Conservation (phyloP, 257 asterid genomes). For the Forsythia suspensa region DNA sequence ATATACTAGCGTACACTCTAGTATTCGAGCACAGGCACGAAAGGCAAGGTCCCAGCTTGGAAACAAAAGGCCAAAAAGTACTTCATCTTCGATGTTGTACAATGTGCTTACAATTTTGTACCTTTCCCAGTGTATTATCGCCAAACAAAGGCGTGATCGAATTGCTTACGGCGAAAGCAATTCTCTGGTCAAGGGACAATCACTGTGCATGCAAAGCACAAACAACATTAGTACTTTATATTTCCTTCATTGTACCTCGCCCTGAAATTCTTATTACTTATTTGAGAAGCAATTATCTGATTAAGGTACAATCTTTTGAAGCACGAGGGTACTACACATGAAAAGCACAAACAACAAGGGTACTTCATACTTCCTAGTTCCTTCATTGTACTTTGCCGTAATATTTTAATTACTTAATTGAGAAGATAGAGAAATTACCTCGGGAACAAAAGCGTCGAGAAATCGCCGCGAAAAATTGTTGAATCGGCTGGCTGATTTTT, state of each 20-base stretch:
- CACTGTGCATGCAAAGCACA: neutral
- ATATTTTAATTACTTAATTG: neutral
- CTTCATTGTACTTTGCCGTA: neutral
- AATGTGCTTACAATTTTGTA: conserved; percentile 1
- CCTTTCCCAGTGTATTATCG: neutral
- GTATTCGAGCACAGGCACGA: neutral
- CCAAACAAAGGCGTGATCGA: conserved; percentile 6
- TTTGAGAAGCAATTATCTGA: neutral
- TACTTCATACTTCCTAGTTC: neutral
- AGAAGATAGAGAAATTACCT: conserved; percentile 40
- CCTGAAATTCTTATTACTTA: neutral
- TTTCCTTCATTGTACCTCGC: neutral
- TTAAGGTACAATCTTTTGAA: neutral
- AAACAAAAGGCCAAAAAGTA: neutral
- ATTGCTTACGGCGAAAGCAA: neutral
- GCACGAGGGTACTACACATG: neutral
- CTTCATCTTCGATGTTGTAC: neutral
- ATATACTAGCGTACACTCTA: too few species aligned
- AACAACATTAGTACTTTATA: neutral
- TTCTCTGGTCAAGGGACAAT: conserved; percentile 5
- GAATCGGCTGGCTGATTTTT: conserved; percentile 59
- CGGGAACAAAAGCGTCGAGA: conserved; percentile 94
- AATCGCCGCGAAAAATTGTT: conserved; percentile 63
- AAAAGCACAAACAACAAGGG: neutral
- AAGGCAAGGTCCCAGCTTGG: neutral